A percentile compares a stretch with the other conserved stretches of the same genome.
Evolutionary conservation across 2,329 filamentous ascomycete genomes (phyloP).

Genomic region (Pyrenophora tritici-repentis): DNA sequence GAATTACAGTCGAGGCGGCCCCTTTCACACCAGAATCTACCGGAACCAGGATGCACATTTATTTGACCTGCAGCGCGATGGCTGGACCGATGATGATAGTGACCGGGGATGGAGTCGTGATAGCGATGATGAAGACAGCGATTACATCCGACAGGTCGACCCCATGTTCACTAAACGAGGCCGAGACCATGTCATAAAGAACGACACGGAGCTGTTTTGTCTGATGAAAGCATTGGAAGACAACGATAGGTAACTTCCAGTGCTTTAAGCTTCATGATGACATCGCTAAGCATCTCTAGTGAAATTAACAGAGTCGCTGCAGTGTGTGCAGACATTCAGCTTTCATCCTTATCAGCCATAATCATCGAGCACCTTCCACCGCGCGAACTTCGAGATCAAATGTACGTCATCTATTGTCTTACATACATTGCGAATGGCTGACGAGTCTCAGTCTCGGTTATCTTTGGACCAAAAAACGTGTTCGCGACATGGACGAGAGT

Average conservation of each 20-base stretch:
- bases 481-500: conserved; percentile 2
- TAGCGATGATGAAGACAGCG: too few species aligned
- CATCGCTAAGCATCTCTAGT: background rate
- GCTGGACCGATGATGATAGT: too few species aligned
- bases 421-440: background rate
- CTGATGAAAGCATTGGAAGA: background rate
- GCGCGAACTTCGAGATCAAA: conserved; percentile 12
- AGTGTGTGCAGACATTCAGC: conserved; percentile 1
- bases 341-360: background rate
- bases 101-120: too few species aligned
- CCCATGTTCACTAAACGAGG: too few species aligned
- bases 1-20: too few species aligned
- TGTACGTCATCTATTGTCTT: background rate
- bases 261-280: background rate
- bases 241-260: background rate
- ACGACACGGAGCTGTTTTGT: too few species aligned
- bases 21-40: too few species aligned
- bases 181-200: too few species aligned
- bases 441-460: background rate
- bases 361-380: conserved; percentile 3
- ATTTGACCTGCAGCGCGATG: too few species aligned
- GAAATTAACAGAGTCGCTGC: background rate
- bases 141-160: too few species aligned
- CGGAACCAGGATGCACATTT: too few species aligned
- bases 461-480: conserved; percentile 3